Base-by-base conservation (phyloP, 2,329 filamentous ascomycete species). In the Nemania abortiva region DNA sequence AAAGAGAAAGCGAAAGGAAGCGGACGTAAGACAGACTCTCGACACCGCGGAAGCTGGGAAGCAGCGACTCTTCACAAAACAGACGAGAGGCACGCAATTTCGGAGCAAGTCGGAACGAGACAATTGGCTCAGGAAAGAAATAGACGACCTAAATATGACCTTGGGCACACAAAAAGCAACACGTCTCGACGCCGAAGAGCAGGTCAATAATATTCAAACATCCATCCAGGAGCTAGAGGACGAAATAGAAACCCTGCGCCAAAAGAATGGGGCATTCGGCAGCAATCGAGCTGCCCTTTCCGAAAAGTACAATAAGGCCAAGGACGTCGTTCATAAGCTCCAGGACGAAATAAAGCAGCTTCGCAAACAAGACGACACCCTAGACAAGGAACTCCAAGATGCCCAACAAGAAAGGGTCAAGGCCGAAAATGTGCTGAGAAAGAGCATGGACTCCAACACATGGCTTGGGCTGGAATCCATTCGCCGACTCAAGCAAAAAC, bases 381-480 rank as follows among this genome's bases (percentile, higher is more conserved):
- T 98, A 9, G 90, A 91, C 74, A 93, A 92, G 0, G 87, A 95
- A 63, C 88, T 97, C 31, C 83, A 87, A 7, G 94, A 92, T 75
- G 91, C 93, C 1, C 88, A 91, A 18, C 88, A 91, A 58, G 94
- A 98, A 77, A 88, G 92, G 53, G 89, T 94, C 37, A 88, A 89
- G 66, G 91, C 95, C 0, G 94, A 98, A 78, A 88, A 90, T 58
- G 90, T 89, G 69, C 85, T 98, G 18, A 91, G 92, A 2, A 90
- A 94, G 47, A 91, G 94, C 77, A 97, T 98, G 90, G 96, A 99
- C 78, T 89, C 92, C 69, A 92, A 92, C 64, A 98, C 95, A 5
- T 92, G 93, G 66, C 89, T 92, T 58, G 96, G 95, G 76, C 86
- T 99, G 54, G 92, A 93, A n/a, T 91, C 93, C 2, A 92, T 99